A percentile compares a stretch with the other conserved stretches of the same genome.
These are phyloP conservation scores for Plasmodiophora brassicae DNA, from an alignment of 208 protist genomes.

Conservation along the genomic window DNA sequence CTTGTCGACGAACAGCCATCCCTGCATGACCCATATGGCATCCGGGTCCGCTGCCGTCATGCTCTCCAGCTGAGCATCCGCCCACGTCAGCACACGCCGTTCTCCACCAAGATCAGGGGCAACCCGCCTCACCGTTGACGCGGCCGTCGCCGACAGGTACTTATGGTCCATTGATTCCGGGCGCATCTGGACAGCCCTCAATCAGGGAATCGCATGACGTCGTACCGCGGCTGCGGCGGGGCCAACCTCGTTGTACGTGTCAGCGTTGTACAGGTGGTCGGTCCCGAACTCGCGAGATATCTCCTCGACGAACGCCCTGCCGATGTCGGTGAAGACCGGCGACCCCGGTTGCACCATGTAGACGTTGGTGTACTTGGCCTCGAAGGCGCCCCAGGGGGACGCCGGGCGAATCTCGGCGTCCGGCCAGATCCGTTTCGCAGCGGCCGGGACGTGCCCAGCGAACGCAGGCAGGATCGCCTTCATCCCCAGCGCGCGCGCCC, in stretches of 20 bases:
- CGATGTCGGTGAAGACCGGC: constrained; percentile 44
- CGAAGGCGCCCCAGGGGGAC: constrained; percentile 32
- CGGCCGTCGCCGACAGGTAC: background rate
- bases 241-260: constrained; percentile 62
- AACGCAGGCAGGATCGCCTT: constrained; percentile 53
- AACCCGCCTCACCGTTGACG: background rate
- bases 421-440: constrained; percentile 41
- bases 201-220: too few relatives aligned
- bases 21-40: constrained; percentile 67
- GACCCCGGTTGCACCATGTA: constrained; percentile 39
- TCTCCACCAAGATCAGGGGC: background rate
- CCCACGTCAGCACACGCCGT: constrained; percentile 48
- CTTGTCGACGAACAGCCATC: constrained; percentile 59
- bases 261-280: constrained; percentile 57
- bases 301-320: constrained; percentile 19
- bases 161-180: background rate
- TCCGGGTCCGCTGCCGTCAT: constrained; percentile 52
- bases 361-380: background rate
- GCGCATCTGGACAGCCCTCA: background rate
- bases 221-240: too few relatives aligned
- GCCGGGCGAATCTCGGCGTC: constrained; percentile 42
- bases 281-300: constrained; percentile 33
- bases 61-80: too few relatives aligned
- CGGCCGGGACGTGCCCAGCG: constrained; percentile 57
- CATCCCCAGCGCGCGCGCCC: constrained; percentile 51